Evolutionary conservation across 345 rosid genomes (phyloP), one percentile per base, ranked within the genome.

Genomic region (Salix dunnii): DNA sequence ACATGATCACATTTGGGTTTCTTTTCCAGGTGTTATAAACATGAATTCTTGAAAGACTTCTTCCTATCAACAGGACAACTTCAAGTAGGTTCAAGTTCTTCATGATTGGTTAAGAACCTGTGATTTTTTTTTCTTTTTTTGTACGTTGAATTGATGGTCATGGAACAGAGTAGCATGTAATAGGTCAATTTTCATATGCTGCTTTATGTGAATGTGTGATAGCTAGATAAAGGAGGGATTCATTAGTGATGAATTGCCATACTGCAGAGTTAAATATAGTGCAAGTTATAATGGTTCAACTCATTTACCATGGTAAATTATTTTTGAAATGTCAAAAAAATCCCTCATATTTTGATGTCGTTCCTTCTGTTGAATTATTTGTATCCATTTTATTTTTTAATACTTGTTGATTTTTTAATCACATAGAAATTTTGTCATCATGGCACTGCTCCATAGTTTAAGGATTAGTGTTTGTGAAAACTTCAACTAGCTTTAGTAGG

Each of bases 31-130:
- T 90, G 92, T 79, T 81, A 89, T 73, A 88, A 90, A 78, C 97
- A 87, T 84, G 99, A 96, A 73, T 91, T 93, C 83, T 81, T 96
- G 87, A 93, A 90, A 88, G 96, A 96, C 84, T 96, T 93, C 90
- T 96, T 91, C 83, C 88, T 93, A 71, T 89, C 96, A 53, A 88
- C 91, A 13, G 99, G 99, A 73, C 96, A 96, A 82, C 90, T 93
- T 83, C 93, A 92, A 72, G 99, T 95, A 85, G 60, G 91, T 89
- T 74, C 80, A 28, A 62, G 55, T 70, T 76, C n/a, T 69, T 80
- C 63, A 17, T 6, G 20, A 7, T 31, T 68, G 65, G 53, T 28
- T 33, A 64, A 46, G 14, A 31, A 48, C 33, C 53, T 16, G 23
- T 66, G 46, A 38, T 6, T 67, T 68, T 77, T 68, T 77, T 33